A percentile compares a stretch with the other conserved stretches of the same genome.
Conservation (phyloP, 208 protist species). For the Angomonas desouzai region DNA sequence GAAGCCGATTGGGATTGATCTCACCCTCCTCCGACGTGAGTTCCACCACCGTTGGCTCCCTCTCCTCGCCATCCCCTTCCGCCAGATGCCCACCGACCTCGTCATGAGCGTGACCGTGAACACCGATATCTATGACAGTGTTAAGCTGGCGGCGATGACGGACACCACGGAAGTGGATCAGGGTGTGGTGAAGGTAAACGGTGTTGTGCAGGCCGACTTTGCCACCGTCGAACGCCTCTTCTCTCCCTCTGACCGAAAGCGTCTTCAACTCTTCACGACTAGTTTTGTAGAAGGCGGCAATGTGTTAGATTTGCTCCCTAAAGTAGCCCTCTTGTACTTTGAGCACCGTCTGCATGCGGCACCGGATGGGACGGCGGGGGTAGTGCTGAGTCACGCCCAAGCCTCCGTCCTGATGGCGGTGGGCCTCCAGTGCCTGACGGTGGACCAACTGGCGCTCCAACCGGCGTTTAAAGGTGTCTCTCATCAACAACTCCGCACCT, state of each 20-base stretch:
- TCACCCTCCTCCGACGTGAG: constrained; percentile 69
- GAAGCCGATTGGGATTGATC: constrained; percentile 61
- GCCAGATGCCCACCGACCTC: constrained; percentile 75
- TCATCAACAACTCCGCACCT: constrained; percentile 78
- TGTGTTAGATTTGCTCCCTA: constrained; percentile 95
- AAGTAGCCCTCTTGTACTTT: constrained; percentile 92
- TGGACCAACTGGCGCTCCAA: constrained; percentile 64
- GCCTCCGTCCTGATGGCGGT: constrained; percentile 93
- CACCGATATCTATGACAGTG: constrained; percentile 39
- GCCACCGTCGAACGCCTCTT: constrained; percentile 60
- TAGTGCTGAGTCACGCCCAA: constrained; percentile 88
- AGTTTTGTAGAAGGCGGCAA: constrained; percentile 95
- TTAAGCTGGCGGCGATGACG: constrained; percentile 35
- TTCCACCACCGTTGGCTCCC: constrained; percentile 91
- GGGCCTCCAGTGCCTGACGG: constrained; percentile 88
- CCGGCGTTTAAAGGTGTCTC: constrained; percentile 55
- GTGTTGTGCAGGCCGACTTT: constrained; percentile 49
- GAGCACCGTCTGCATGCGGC: constrained; percentile 36
- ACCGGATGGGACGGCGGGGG: constrained; percentile 71
- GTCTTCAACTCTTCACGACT: constrained; percentile 91
- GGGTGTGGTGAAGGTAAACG: constrained; percentile 44
- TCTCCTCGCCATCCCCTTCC: constrained; percentile 93
- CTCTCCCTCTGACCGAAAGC: constrained; percentile 90
- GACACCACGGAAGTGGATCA: constrained; percentile 21
- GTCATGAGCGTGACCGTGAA: constrained; percentile 83